Base-by-base conservation (phyloP, 2,329 filamentous ascomycete genomes). In the Ophiocordyceps camponoti-floridani region DNA sequence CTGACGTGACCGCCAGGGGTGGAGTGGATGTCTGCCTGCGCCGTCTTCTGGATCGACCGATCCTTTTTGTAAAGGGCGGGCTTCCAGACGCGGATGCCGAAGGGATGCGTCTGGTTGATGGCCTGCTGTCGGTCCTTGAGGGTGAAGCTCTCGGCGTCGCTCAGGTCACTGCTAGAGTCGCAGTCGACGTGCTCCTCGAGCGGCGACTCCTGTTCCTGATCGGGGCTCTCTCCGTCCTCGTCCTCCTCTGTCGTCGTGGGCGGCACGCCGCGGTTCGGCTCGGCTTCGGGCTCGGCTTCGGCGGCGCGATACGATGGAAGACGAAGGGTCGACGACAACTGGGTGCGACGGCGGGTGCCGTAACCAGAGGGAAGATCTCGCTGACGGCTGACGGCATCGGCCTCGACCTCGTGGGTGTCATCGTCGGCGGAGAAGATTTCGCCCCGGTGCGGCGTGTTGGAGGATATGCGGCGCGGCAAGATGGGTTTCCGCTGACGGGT, bases 1-100 rank as follows among this genome's bases (percentile, higher is more conserved):
- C 79, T 89, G 49, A 96, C 89, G 53, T 79, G 79, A 16, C 85
- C 84, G 19, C 91, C 91, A 0, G 91, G 91, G 1, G 85, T 79
- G 3, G 89, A 96, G 65, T 98, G 91, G 47, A 98, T 96, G 60
- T 98, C 91, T 13, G 84, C 88, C 64, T 96, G 89, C 6, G 91
- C 91, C 42, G 81, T 94, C 62, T 93, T 91, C 60, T 96, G 87
- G 35, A 98, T 93, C 1, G 91, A 98, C 46, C 91, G 80, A 54
- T 83, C 81, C 63, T 98, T 98, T 65, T 98, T 98, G 73, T 98
- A 98, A 50, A 98, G 63, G 1, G 91, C 93, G 40, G 91, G 91
- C 62, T 98, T 98, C 91, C 91, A 98, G 50, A 98, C 85, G 59
- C 93, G 80, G 58, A 98, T 96, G 69, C 91, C 91, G 55, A 98